Conservation (phyloP, 768 basidiomycete genomes). For the Russula vinacea region DNA sequence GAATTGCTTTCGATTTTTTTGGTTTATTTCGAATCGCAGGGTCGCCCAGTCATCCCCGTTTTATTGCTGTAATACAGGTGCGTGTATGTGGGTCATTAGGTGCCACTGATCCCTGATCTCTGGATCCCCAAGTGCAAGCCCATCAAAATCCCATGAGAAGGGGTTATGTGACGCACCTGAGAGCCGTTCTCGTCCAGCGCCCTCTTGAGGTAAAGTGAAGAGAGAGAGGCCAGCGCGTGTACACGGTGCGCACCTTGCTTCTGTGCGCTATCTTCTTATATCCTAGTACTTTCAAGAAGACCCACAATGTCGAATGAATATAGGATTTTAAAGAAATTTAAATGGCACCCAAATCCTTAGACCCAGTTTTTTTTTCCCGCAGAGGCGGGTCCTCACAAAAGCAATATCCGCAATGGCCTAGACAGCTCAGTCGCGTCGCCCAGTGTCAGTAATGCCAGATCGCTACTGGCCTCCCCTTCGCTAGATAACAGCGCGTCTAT, state of each 20-base stretch:
- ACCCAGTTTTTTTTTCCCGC: background rate
- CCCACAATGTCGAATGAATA: background rate
- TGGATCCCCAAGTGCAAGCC: slow-evolving; percentile 5
- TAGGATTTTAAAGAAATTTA: background rate
- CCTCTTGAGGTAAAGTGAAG: background rate
- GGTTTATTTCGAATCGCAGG: slow-evolving; percentile 3
- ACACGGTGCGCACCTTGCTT: background rate
- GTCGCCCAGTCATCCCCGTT: background rate
- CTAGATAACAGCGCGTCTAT: background rate
- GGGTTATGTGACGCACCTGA: background rate
- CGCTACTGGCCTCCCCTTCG: background rate
- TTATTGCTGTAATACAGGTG: background rate
- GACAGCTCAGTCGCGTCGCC: background rate
- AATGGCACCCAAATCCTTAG: background rate
- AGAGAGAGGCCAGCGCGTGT: background rate
- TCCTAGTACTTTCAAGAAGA: background rate
- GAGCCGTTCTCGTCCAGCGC: background rate
- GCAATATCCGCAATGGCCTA: background rate
- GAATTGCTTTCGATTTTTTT: background rate
- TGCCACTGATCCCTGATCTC: background rate
- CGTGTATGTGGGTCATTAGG: background rate
- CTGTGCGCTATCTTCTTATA: background rate
- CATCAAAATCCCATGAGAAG: background rate
- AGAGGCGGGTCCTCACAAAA: background rate
- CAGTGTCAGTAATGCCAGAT: background rate